Evolutionary conservation across 1,284 basidiomycete species (phyloP).

Genomic region (Moniliella sp.): DNA sequence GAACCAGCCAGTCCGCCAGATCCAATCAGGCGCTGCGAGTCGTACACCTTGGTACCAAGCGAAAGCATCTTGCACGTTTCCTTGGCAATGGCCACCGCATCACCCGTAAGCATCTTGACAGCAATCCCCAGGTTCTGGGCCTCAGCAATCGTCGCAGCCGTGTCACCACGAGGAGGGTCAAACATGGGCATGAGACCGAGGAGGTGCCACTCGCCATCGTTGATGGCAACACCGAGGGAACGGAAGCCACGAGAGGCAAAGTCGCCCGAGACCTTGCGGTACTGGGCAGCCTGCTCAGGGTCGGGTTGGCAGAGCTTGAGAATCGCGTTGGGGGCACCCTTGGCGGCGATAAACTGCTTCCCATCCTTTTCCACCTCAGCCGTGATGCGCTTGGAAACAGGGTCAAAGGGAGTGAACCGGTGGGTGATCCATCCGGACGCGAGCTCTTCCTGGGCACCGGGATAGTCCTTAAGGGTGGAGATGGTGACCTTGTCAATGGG

Average conservation of each 20-base stretch:
- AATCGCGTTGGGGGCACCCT: slow-evolving; percentile 43
- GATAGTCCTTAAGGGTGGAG: slow-evolving; percentile 41
- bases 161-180: slow-evolving; percentile 42
- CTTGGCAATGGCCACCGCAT: slow-evolving; percentile 43
- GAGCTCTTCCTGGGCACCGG: slow-evolving; percentile 40
- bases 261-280: slow-evolving; percentile 36
- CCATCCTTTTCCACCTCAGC: slow-evolving; percentile 42
- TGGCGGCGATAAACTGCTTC: slow-evolving; percentile 39
- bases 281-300: slow-evolving; percentile 35
- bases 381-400: slow-evolving; percentile 43
- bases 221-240: slow-evolving; percentile 41
- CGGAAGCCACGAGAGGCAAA: slow-evolving; percentile 42
- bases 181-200: slow-evolving; percentile 39
- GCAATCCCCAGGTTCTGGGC: slow-evolving; percentile 40
- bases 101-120: slow-evolving; percentile 45
- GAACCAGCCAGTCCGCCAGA: slow-evolving; percentile 40
- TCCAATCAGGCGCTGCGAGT: slow-evolving; percentile 41
- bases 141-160: slow-evolving; percentile 41
- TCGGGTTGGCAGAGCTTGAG: slow-evolving; percentile 39
- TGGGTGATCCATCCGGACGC: slow-evolving; percentile 40
- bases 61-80: slow-evolving; percentile 41
- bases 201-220: slow-evolving; percentile 41
- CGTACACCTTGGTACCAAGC: slow-evolving; percentile 41
- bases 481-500: slow-evolving; percentile 44
- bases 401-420: slow-evolving; percentile 43